These are phyloP conservation scores for Hericium alpestre DNA, from an alignment of 768 basidiomycete genomes.

Conservation along the genomic window DNA sequence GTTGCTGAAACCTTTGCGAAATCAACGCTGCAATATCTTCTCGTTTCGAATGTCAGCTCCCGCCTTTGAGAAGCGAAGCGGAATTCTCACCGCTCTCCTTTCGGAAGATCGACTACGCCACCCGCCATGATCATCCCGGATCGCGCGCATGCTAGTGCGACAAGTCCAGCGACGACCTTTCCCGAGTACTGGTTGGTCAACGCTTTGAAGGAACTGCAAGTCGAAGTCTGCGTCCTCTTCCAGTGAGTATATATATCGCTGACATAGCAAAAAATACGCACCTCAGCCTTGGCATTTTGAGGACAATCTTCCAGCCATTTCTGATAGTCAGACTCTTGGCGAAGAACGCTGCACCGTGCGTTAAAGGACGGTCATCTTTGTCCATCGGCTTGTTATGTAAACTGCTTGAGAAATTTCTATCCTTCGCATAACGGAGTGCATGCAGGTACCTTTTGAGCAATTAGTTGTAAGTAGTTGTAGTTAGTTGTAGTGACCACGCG, in stretches of 20 bases:
- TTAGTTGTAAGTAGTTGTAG: too few relatives aligned
- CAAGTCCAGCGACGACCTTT: too few relatives aligned
- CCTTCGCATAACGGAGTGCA: not conserved
- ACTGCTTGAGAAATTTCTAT: not conserved
- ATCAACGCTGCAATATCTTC: not conserved
- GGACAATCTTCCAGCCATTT: not conserved
- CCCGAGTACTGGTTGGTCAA: too few relatives aligned
- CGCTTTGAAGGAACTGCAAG: too few relatives aligned
- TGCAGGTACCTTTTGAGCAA: not conserved
- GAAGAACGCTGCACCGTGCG: not conserved
- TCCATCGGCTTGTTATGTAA: not conserved
- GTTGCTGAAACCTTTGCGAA: not conserved
- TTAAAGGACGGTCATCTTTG: not conserved
- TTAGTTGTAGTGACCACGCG: too few relatives aligned
- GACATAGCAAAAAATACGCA: too few relatives aligned
- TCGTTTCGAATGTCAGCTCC: too few relatives aligned
- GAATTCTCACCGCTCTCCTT: not conserved
- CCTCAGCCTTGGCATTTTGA: not conserved
- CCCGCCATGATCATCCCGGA: not conserved
- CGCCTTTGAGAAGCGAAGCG: too few relatives aligned
- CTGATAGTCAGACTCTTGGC: not conserved
- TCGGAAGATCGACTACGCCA: not conserved
- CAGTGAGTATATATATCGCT: too few relatives aligned
- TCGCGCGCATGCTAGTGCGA: too few relatives aligned
- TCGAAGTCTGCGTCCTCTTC: too few relatives aligned